Base-by-base conservation (phyloP, 2,329 filamentous ascomycete genomes). In the Pseudogymnoascus sp. region DNA sequence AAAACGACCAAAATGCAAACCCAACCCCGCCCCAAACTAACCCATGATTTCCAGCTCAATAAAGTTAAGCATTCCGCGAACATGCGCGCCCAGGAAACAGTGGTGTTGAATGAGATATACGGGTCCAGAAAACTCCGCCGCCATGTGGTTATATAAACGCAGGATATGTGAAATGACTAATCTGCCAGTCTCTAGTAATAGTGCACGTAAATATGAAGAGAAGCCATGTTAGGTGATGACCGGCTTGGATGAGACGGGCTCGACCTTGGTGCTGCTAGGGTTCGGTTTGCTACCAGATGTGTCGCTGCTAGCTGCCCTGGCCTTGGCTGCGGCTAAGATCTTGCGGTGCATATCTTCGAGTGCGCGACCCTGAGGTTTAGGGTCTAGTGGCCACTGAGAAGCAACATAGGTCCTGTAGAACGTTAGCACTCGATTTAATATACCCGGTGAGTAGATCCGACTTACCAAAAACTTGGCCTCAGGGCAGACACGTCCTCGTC, bases 381-480 rank as follows among this genome's bases (percentile, higher is more conserved):
- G 69, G 54, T 68, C 68, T 4, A 70, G 61, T 61, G 73, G 73
- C 73, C 73, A 75, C 60, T 69, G 70, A n/a, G 68, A 63, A 51
- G 71, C 68, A 31, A 73, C 70, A 65, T 74, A 73, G 60, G 69
- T 67, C 73, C 73, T 74, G 14, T 21, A 10, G 21, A 66, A 34
- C n/a, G 51, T 57, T 57, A 57, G 51, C 2, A 57, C 18, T 34
- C 5, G 8, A 34, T 18, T 31, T 4, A 29, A 37, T 37, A 37
- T 18, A 21, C 10, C 14, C 14, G 3, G 14, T 36, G 39, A 36
- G 23, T 18, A n/a, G 12, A 18, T 51, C 26, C 18, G 60, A 68
- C 69, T 68, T 68, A 74, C 72, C 72, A 74, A 63, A 74, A 71
- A 59, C 68, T 68, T 6, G 64, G 60, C 39, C 67, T 66, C 5